Evolutionary conservation across 495 filamentous ascomycete genomes (phyloP), one percentile per base, ranked within the genome.

Genomic region (Neurospora sp.): DNA sequence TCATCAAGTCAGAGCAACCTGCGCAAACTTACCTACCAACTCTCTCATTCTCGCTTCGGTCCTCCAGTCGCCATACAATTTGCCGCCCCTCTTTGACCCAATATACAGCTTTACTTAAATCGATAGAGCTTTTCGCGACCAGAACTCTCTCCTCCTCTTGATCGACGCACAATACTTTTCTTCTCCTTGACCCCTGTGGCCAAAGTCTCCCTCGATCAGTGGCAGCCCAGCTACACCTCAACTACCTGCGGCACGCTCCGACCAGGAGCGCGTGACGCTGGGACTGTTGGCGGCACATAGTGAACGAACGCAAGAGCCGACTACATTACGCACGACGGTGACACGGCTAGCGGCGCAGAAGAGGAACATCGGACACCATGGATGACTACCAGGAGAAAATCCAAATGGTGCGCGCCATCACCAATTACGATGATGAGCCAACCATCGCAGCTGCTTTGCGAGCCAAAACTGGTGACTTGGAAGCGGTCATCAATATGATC

Each of bases 401-500:
- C 59, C 59, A 69, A 13, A 72, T 31, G 71, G 74, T 78, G 43
- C 71, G 72, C 31, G 39, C 31, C 2, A 34, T 79, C 48, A 80
- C 77, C 9, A 70, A 69, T 11, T 59, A 71, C 15, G 15, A 4
- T 11, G 72, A 79, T 54, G 43, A 39, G 8, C 21, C 31, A 17
- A 45, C 73, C 38, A 73, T 80, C 3, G 36, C 24, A 4, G 34
- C 19, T 19, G 79, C 71, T 28, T 73, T 79, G 73, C 72, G 80
- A 82, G 76, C 73, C 9, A 86, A 87, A 59, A 80, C 82, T 39
- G 83, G 84, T 45, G 79, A 86, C 70, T 71, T 84, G 28, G 79
- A 83, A 7, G 76, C 74, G 54, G 86, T 87, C 8, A 74, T 83
- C 8, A 81, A 81, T 69, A 84, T 86, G 71, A 86, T 81, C 72